Conservation (phyloP, 192 early-diverging fungal species). For the Dissophora globulifera region DNA sequence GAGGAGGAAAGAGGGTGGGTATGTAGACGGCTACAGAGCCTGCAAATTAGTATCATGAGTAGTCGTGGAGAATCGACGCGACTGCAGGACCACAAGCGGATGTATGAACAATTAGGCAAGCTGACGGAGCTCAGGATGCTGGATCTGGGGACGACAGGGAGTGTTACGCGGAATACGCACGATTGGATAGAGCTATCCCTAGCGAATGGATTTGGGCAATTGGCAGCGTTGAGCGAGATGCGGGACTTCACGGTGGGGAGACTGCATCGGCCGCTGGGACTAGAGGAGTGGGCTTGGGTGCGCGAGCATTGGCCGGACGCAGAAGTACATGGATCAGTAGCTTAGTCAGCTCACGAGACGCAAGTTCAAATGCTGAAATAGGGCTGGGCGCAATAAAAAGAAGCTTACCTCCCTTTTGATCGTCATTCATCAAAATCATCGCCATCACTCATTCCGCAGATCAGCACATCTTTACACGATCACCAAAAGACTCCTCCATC, state of each 20-base stretch:
- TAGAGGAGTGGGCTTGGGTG: slow-evolving; percentile 2
- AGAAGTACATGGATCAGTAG: neutral
- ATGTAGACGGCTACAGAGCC: slow-evolving; percentile 1
- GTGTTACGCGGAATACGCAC: neutral
- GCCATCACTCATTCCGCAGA: no score
- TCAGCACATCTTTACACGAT: no score
- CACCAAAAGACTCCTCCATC: no score
- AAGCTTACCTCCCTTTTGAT: no score
- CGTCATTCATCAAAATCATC: no score
- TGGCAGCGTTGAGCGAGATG: neutral
- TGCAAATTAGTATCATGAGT: slow-evolving; percentile 12
- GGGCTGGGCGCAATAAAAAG: no score
- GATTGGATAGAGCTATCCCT: slow-evolving; percentile 12
- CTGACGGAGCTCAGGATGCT: slow-evolving; percentile 9
- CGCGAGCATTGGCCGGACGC: neutral
- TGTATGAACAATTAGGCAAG: slow-evolving; percentile 12
- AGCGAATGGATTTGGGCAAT: neutral
- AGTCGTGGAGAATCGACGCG: neutral
- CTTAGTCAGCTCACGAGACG: no score
- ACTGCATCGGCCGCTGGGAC: neutral
- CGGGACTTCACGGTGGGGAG: neutral
- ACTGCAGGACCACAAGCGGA: neutral
- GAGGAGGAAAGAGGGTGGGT: slow-evolving; percentile 8
- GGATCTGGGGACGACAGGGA: neutral
- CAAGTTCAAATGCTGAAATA: no score